phyloP scores from a whole-genome alignment of 2,329 filamentous ascomycete species.

The Diaporthe citrichinensis region DNA sequence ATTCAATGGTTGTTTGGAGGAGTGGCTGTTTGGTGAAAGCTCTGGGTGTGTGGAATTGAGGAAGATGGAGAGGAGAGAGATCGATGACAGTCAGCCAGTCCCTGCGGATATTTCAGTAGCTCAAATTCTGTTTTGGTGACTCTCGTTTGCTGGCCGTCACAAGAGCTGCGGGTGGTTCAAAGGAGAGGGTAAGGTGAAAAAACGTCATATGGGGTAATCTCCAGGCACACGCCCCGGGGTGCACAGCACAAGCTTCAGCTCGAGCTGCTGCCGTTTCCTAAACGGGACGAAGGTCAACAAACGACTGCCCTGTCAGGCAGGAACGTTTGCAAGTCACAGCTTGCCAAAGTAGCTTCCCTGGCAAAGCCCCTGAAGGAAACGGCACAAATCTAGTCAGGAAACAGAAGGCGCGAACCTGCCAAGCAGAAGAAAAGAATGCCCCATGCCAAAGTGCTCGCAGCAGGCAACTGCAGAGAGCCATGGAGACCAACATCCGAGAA shows the following conservation, averaged over 20 bases:
- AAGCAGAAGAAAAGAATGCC: background rate
- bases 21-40: background rate
- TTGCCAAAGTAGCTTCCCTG: background rate
- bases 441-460: background rate
- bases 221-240: slow-evolving; percentile 27
- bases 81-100: background rate
- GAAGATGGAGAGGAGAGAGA: background rate
- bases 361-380: background rate
- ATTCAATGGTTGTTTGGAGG: no score
- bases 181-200: slow-evolving; percentile 26
- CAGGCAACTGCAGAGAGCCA: background rate
- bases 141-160: background rate
- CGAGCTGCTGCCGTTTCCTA: background rate
- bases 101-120: slow-evolving; percentile 8
- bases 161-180: slow-evolving; percentile 27
- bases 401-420: background rate
- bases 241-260: background rate
- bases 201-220: slow-evolving; percentile 33
- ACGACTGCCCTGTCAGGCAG: background rate
- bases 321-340: background rate
- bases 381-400: background rate
- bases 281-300: slow-evolving; percentile 23
- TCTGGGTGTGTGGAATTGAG: background rate
- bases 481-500: background rate
- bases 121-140: slow-evolving; percentile 21